phyloP scores from a whole-genome alignment of 306 rosid species.

The Erythrophleum fordii region DNA sequence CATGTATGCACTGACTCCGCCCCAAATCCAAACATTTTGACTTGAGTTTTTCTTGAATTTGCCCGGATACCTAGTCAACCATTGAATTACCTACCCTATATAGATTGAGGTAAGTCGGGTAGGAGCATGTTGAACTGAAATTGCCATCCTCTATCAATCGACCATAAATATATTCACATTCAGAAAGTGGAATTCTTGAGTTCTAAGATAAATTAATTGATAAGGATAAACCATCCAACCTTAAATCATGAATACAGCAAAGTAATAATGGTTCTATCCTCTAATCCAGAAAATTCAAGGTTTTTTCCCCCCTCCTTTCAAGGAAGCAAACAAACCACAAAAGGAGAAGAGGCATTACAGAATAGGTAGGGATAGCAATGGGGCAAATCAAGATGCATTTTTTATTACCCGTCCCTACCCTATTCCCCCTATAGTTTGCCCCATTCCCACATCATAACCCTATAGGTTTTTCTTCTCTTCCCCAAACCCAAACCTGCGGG shows the following conservation, averaged over 20 bases:
- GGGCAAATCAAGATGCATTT: background rate
- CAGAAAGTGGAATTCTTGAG: background rate
- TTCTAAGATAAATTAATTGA: background rate
- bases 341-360: background rate
- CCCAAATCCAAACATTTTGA: no score
- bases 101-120: no score
- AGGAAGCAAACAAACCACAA: background rate
- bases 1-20: no score
- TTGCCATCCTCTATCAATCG: no score
- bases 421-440: background rate
- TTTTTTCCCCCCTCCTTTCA: background rate
- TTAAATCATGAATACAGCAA: background rate
- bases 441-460: no score
- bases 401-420: slow-evolving; percentile 6
- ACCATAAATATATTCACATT: background rate
- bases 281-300: background rate
- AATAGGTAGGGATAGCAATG: no score
- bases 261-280: background rate
- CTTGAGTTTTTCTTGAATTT: no score
- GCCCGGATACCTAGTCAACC: no score
- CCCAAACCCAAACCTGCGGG: no score
- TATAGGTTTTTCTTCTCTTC: no score
- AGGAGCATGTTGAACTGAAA: no score
- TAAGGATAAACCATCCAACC: background rate
- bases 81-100: no score